Conservation (phyloP, 2,329 filamentous ascomycete species). For the Colletotrichum liriopes region DNA sequence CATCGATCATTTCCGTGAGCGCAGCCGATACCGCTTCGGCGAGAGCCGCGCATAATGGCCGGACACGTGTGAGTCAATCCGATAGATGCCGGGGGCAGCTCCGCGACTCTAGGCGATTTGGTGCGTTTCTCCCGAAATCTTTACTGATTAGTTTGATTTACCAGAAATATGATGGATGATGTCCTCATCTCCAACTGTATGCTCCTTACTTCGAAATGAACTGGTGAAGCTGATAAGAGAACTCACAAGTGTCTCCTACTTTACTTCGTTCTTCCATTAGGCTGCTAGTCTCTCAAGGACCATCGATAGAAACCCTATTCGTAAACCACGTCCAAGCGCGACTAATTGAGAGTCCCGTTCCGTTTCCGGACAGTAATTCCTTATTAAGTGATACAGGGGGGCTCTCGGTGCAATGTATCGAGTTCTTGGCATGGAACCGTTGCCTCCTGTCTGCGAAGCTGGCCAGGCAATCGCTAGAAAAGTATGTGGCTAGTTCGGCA, state of each 20-base stretch:
- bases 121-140: background rate
- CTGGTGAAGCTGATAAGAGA: constrained; percentile 17
- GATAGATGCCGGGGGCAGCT: background rate
- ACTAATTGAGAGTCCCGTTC: constrained; percentile 47
- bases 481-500: constrained; percentile 45
- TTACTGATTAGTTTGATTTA: background rate
- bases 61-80: constrained; percentile 24
- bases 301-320: constrained; percentile 51
- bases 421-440: constrained; percentile 52
- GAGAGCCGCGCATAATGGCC: constrained; percentile 10
- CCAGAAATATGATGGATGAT: constrained; percentile 59
- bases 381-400: constrained; percentile 48
- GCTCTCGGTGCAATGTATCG: constrained; percentile 46
- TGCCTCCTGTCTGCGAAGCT: constrained; percentile 57
- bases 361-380: constrained; percentile 40
- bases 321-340: constrained; percentile 52
- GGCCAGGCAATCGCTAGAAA: constrained; percentile 49
- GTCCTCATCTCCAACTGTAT: constrained; percentile 56
- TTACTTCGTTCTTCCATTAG: constrained; percentile 54
- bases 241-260: constrained; percentile 49
- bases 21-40: constrained; percentile 2
- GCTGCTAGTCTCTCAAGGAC: constrained; percentile 51
- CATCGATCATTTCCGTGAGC: constrained; percentile 13
- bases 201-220: constrained; percentile 23
- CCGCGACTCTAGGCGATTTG: too few relatives aligned